phyloP scores from a whole-genome alignment of 176 grass and related monocot species.

The Alopecurus myosuroides region DNA sequence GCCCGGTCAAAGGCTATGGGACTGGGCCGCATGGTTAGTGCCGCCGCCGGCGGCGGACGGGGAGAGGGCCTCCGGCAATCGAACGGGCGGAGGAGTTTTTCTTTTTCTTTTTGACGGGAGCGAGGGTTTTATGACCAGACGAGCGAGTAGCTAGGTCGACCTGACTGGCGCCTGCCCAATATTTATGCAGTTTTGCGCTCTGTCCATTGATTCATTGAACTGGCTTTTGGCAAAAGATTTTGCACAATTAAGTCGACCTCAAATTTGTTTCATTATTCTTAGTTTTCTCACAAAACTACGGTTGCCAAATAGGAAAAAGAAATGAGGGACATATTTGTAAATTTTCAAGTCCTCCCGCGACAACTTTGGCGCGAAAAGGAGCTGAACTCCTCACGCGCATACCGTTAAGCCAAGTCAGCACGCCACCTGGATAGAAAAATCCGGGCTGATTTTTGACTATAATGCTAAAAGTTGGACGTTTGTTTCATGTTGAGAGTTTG shows the following conservation, averaged over 20 bases:
- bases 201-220: background rate
- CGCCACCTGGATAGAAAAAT: background rate
- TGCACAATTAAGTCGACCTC: background rate
- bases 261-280: background rate
- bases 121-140: conserved; percentile 20
- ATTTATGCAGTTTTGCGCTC: background rate
- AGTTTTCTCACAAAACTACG: no score
- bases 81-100: background rate
- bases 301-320: no score
- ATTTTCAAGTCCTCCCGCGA: background rate
- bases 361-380: background rate
- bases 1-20: background rate
- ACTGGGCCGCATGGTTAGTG: background rate
- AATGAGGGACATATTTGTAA: no score
- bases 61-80: background rate
- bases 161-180: background rate
- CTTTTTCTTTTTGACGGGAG: no score
- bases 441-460: background rate
- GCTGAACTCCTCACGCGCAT: background rate
- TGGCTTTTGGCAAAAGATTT: background rate
- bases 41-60: background rate
- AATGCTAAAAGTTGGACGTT: background rate
- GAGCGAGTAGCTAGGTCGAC: background rate
- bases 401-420: background rate
- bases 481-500: background rate